Percentiles rank a stretch among this genome's conserved stretches.
phyloP scores from a whole-genome alignment of 1,139 yeast genomes.

The Taiozyma sp. region DNA sequence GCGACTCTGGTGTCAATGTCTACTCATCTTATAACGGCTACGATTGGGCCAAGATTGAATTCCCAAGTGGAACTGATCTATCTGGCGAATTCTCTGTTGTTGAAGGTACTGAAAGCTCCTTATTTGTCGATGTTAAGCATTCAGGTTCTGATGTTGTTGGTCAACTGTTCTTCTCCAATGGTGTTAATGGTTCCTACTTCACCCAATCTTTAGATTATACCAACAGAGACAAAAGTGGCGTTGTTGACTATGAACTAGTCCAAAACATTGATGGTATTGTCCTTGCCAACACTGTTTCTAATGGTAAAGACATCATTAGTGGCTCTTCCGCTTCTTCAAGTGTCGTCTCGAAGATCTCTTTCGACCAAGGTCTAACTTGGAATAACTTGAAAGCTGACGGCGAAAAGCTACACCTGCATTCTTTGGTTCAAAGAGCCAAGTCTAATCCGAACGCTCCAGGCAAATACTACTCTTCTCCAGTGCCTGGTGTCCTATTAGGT shows the following conservation, averaged over 20 bases:
- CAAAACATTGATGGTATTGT: conserved; percentile 65
- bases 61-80: conserved; percentile 34
- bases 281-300: conserved; percentile 41
- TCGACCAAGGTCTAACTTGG: conserved; percentile 71
- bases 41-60: conserved; percentile 44
- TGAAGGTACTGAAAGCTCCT: conserved; percentile 50
- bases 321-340: conserved; percentile 27
- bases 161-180: conserved; percentile 55
- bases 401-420: conserved; percentile 16
- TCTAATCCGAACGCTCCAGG: conserved; percentile 20
- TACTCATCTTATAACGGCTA: conserved; percentile 54
- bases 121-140: conserved; percentile 44
- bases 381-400: conserved; percentile 40
- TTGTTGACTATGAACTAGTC: conserved; percentile 42
- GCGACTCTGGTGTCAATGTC: conserved; percentile 39
- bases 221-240: conserved; percentile 33
- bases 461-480: conserved; percentile 44
- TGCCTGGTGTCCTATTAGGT: conserved; percentile 69
- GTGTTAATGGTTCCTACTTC: conserved; percentile 51
- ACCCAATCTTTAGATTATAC: conserved; percentile 42
- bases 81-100: conserved; percentile 41
- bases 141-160: conserved; percentile 25
- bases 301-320: conserved; percentile 20
- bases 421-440: conserved; percentile 17
- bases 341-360: conserved; percentile 42